These are phyloP conservation scores for Saturnispora bothae DNA, from an alignment of 805 yeast genomes.

Conservation along the genomic window DNA sequence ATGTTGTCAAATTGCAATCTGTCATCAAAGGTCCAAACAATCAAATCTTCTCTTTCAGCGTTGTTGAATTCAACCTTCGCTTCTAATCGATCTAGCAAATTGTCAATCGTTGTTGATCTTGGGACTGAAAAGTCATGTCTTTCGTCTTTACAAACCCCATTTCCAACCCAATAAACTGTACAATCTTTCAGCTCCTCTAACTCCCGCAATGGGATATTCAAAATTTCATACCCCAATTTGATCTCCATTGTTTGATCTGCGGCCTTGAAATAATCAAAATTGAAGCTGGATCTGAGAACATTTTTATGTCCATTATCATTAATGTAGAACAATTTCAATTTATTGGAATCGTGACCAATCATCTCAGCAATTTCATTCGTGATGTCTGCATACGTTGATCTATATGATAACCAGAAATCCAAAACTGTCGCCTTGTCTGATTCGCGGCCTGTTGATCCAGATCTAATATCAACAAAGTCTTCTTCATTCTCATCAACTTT, in stretches of 20 bases:
- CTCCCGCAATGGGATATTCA: constrained; percentile 65
- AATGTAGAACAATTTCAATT: constrained; percentile 56
- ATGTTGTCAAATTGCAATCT: constrained; percentile 23
- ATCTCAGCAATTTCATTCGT: constrained; percentile 48
- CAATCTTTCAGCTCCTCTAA: constrained; percentile 66
- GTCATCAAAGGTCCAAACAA: constrained; percentile 46
- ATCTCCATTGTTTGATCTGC: constrained; percentile 33
- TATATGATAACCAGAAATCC: constrained; percentile 61
- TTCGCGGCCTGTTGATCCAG: constrained; percentile 9
- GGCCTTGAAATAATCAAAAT: constrained; percentile 24
- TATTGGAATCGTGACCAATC: constrained; percentile 45
- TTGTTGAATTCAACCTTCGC: constrained; percentile 42
- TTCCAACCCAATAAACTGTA: constrained; percentile 61
- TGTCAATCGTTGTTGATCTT: constrained; percentile 42
- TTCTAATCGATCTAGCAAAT: constrained; percentile 46
- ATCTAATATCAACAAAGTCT: constrained; percentile 33
- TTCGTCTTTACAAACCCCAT: constrained; percentile 61
- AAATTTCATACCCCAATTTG: constrained; percentile 59
- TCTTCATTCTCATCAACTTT: constrained; percentile 36
- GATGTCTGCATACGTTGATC: constrained; percentile 47
- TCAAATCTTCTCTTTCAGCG: constrained; percentile 34
- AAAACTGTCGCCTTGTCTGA: constrained; percentile 20
- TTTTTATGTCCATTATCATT: constrained; percentile 43
- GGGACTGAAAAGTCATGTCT: constrained; percentile 62
- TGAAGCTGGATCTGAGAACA: constrained; percentile 35